Percentiles rank a stretch among this genome's conserved stretches.
These are phyloP conservation scores for Castanospermum australe DNA, from an alignment of 306 rosid species.

Conservation along the genomic window DNA sequence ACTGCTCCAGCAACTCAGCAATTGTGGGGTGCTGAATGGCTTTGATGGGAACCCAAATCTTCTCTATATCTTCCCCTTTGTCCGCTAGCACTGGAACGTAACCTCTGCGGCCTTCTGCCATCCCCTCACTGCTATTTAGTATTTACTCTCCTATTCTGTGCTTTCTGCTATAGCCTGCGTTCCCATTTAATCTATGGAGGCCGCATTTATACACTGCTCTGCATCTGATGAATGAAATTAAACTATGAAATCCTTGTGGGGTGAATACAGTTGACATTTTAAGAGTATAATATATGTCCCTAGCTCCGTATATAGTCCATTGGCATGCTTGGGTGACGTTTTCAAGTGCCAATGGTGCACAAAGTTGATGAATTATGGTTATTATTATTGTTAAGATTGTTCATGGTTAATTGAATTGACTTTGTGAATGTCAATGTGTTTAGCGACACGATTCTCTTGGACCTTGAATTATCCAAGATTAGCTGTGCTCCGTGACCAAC, in stretches of 20 bases:
- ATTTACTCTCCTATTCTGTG: background rate
- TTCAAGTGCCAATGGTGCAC: too few species aligned
- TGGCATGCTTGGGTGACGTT: too few species aligned
- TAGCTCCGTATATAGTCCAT: too few species aligned
- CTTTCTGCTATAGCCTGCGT: background rate
- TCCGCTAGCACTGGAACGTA: slow-evolving; percentile 46
- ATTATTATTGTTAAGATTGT: too few species aligned
- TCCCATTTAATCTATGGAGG: background rate
- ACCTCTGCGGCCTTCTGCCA: slow-evolving; percentile 32
- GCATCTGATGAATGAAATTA: background rate
- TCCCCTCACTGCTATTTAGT: background rate
- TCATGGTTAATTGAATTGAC: background rate
- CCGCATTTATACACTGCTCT: background rate
- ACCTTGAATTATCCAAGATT: too few species aligned
- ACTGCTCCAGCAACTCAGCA: slow-evolving; percentile 28
- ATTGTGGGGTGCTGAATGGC: slow-evolving; percentile 34
- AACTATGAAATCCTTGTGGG: background rate
- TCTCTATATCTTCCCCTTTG: slow-evolving; percentile 25
- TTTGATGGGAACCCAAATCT: slow-evolving; percentile 39
- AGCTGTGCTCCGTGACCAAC: too few species aligned
- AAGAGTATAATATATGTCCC: background rate
- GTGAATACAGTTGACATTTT: background rate
- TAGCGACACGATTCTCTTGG: too few species aligned
- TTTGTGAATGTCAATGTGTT: background rate
- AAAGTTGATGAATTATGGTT: too few species aligned